Evolutionary conservation across 768 basidiomycete genomes (phyloP), one percentile per base, ranked within the genome.

Genomic region (Macrolepiota dolichaula): DNA sequence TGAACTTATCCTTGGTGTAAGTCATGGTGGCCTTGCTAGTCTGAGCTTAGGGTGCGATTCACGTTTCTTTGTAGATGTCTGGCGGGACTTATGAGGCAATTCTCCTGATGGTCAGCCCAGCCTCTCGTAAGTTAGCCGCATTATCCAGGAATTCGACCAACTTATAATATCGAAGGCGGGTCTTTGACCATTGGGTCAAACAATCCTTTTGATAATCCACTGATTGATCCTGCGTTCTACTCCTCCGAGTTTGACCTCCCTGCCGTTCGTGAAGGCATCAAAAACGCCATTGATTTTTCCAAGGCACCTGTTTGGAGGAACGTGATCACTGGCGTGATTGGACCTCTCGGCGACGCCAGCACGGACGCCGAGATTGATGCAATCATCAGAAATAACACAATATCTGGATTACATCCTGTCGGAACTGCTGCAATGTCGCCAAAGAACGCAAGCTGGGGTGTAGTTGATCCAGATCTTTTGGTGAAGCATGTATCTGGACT

Each of bases 381-480:
- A 0, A 71, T 66, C 36, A 52, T 76, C 10, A 64, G 69, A 7
- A 51, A 63, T 9, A 67, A 61, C 25, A 62, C 63, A 2, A 40
- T 51, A 9, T 69, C 73, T 2, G 61, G 69, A 3, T 69, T 64
- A 54, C 78, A 79, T 66, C 69, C 72, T 6, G 68, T 71, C 7
- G 70, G 73, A 3, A 76, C 74, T 0, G 72, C 74, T 5, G 64
- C 63, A 9, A 75, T 77, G 73, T 72, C 73, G 4, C 59, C 69
- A 0, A 55, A 53, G 17, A 59, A 62, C n/a, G 69, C 72, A 0
- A 40, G 57, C 3, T 68, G 52, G 22, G 77, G 77, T 1, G 78
- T 77, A 9, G 72, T 77, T 3, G 71, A 78, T 64, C 71, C 77
- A 5, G 69, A 77, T 60, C 63, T 80, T 51, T 63, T 55, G 38